These are phyloP conservation scores for Porcisia hertigi DNA, from an alignment of 208 protist species.

Conservation along the genomic window DNA sequence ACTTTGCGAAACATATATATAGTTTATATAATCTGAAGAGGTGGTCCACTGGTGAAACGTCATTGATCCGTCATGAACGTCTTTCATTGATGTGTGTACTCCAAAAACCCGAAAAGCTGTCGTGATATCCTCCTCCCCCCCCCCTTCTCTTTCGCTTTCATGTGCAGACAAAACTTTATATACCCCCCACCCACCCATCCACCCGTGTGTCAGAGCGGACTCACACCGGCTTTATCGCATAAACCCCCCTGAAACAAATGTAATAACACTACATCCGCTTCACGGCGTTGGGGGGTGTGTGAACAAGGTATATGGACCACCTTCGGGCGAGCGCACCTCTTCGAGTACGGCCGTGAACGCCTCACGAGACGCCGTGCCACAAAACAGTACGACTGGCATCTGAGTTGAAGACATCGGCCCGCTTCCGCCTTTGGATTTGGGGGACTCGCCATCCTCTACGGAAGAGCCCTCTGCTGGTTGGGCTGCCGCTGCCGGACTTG, in stretches of 20 bases:
- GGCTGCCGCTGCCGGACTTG: neutral
- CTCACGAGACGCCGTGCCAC: constrained; percentile 17
- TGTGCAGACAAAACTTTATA: no score
- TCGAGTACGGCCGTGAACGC: constrained; percentile 21
- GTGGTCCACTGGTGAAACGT: no score
- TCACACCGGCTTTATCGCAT: neutral
- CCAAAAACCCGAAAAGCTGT: no score
- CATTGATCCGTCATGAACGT: no score
- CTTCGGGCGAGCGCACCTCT: constrained; percentile 9
- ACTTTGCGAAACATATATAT: no score
- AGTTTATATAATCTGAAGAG: no score
- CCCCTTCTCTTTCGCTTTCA: no score
- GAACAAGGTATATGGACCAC: constrained; percentile 15
- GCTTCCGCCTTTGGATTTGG: neutral
- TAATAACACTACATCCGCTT: neutral
- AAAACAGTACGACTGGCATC: constrained; percentile 24
- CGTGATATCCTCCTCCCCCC: no score
- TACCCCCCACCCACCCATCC: neutral
- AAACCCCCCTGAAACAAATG: neutral
- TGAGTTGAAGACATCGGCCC: neutral
- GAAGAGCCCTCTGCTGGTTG: neutral
- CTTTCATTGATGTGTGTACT: no score
- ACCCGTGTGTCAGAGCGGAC: no score
- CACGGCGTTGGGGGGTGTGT: constrained; percentile 3
- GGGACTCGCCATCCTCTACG: constrained; percentile 6